Evolutionary conservation across 2,329 filamentous ascomycete genomes (phyloP), one percentile per base, ranked within the genome.

Genomic region (Ophiostoma fasciatum): DNA sequence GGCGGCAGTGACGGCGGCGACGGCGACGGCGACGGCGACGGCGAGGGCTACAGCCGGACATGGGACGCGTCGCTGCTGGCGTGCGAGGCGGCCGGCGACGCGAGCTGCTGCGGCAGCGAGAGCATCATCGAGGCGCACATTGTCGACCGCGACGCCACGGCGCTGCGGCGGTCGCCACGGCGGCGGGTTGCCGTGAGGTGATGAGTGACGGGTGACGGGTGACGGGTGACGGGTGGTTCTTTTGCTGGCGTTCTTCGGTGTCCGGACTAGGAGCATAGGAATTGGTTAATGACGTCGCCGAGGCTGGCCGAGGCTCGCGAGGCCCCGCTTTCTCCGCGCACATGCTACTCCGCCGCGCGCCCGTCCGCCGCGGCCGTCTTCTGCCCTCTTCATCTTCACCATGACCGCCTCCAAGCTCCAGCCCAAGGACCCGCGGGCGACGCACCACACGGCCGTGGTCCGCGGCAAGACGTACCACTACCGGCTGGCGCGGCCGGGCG

Each of bases 401-500:
- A 35, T 19, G n/a, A 47, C 71, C 64, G 51, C 66, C 33, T 54
- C 66, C 28, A 80, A 79, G 51, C 69, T 88, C 43, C 63, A 64
- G 15, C 67, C 66, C 28, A 66, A 70, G 42, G 82, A 88, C 60
- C 50, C 73, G 23, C 70, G 82, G 43, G 66, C 84, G 48, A 61
- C 74, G 48, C 68, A 75, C 51, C 67, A 71, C 48, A 74, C 67
- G 37, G 68, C 73, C 28, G 59, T 63, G 35, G 61, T 87, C 39
- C 76, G 79, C 46, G 78, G 77, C 45, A 68, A 71, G 48, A 82
- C 64, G 23, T 93, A 90, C 60, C 71, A 66, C 49, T 78, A 77
- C 52, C 61, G 75, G 39, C 54, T 74, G 21, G 66, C 63, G 29
- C 6, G 5, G 18, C 61, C 68, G 46, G 66, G 73, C 2, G 45